Evolutionary conservation across 352 stramenopile species (phyloP).

Genomic region (Pythium insidiosum): DNA sequence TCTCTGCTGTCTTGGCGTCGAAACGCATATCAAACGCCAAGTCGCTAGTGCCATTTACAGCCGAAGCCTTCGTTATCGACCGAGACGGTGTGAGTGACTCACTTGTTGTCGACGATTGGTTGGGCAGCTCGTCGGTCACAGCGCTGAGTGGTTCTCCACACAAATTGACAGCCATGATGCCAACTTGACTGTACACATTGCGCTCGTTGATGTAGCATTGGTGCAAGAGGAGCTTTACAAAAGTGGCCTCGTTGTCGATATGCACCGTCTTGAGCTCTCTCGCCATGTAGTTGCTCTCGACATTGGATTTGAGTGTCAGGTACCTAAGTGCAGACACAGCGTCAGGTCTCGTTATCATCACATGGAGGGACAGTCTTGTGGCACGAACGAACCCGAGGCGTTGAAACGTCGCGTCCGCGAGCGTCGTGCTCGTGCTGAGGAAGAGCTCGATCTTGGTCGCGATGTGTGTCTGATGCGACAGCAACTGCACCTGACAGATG

Average conservation of each 20-base stretch:
- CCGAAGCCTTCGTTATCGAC: too few relatives aligned
- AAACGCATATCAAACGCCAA: conserved; percentile 84
- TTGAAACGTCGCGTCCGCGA: conserved; percentile 51
- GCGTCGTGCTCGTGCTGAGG: conserved; percentile 37
- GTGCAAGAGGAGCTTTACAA: conserved; percentile 88
- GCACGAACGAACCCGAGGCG: conserved; percentile 51
- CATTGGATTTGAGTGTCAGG: conserved; percentile 76
- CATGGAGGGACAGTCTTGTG: background rate
- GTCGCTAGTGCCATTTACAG: conserved; percentile 31
- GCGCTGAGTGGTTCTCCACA: conserved; percentile 49
- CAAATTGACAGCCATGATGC: conserved; percentile 87
- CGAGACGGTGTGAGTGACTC: conserved; percentile 88
- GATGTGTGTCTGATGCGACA: conserved; percentile 91
- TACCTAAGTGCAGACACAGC: conserved; percentile 23
- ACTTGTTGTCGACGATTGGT: conserved; percentile 50
- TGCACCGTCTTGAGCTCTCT: conserved; percentile 91
- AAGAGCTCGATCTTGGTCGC: conserved; percentile 91
- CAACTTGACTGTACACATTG: conserved; percentile 90
- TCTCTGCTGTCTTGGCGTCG: conserved; percentile 81
- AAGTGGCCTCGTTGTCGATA: conserved; percentile 75
- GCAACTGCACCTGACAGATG: conserved; percentile 82
- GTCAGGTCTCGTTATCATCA: background rate
- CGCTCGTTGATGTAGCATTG: conserved; percentile 84
- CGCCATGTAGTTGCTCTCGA: conserved; percentile 77
- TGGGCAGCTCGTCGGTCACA: conserved; percentile 38